Evolutionary conservation across 345 rosid genomes (phyloP), one percentile per base, ranked within the genome.

Genomic region (Corchorus olitorius): DNA sequence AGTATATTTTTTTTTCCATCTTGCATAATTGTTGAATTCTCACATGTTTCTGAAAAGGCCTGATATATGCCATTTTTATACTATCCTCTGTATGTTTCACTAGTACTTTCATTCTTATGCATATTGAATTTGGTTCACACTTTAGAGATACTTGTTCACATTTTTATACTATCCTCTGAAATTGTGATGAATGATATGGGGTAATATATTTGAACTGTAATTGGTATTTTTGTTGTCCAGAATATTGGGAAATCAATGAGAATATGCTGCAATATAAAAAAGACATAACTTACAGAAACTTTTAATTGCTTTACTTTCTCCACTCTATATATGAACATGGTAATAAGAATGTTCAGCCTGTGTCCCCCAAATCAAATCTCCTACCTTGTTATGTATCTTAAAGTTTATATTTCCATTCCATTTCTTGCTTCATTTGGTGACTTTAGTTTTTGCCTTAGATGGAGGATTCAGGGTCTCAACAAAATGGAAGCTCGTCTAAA

Each of bases 381-480:
- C 33, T 2, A 48, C 45, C 77, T 19, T 70, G n/a, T n/a, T n/a
- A 65, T 65, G 70, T 60, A 41, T 19, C 10, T 16, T 76, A 34
- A 20, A 76, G 35, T 62, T n/a, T 35, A 33, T 41, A 14, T 75
- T 49, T 70, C 68, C 49, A 63, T 59, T 41, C 13, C 22, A 64
- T 62, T 69, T 72, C 76, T 65, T 84, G 17, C 67, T 67, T 85
- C 75, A 35, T 70, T 35, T 80, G 75, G 78, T 83, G 79, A 73
- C 49, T 37, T 70, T 75, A 79, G 72, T 76, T 81, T 74, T 72
- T 86, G 81, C 71, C 82, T 89, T 83, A 90, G n/a, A n/a, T n/a
- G n/a, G n/a, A n/a, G n/a, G n/a, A n/a, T n/a, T n/a, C n/a, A n/a
- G n/a, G n/a, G n/a, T n/a, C n/a, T n/a, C n/a, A n/a, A n/a, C n/a